phyloP scores from a whole-genome alignment of 306 rosid genomes.

The Rosa rugosa region DNA sequence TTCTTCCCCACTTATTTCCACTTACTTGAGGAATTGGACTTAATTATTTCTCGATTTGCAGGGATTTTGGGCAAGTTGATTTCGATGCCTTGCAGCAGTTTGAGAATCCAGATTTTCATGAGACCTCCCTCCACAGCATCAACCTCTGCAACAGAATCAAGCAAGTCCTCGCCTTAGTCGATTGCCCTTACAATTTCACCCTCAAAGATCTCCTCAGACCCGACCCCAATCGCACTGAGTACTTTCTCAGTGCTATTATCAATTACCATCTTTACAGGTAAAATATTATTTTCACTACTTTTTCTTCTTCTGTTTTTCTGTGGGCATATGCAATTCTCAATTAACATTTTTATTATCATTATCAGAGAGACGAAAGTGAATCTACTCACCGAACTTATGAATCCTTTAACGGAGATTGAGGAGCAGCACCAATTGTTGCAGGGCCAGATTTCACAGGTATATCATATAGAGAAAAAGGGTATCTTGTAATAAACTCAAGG shows the following conservation, averaged over 20 bases:
- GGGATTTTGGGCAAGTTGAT: conserved; percentile 78
- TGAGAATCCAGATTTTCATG: conserved; percentile 67
- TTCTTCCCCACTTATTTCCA: too few relatives aligned
- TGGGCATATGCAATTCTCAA: too few relatives aligned
- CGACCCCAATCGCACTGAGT: conserved; percentile 53
- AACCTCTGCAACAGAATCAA: conserved; percentile 52
- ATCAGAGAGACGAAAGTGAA: conserved; percentile 56
- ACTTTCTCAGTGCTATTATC: conserved; percentile 67
- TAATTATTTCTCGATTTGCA: conserved; percentile 17
- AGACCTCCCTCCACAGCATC: conserved; percentile 41
- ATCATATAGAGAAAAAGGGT: conserved; percentile 1
- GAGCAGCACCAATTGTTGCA: conserved; percentile 47
- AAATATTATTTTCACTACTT: neutral
- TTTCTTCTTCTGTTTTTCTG: neutral
- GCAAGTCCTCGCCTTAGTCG: conserved; percentile 48
- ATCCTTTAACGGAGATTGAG: conserved; percentile 51
- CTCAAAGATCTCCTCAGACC: conserved; percentile 66
- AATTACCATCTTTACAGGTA: conserved; percentile 70
- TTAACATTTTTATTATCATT: neutral
- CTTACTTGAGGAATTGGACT: neutral
- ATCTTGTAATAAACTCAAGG: neutral
- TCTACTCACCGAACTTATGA: conserved; percentile 44
- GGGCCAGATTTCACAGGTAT: conserved; percentile 58
- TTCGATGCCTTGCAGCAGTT: conserved; percentile 69
- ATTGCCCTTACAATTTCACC: conserved; percentile 57